Evolutionary conservation across 2,329 filamentous ascomycete genomes (phyloP).

Genomic region (Diaporthe caulivora): DNA sequence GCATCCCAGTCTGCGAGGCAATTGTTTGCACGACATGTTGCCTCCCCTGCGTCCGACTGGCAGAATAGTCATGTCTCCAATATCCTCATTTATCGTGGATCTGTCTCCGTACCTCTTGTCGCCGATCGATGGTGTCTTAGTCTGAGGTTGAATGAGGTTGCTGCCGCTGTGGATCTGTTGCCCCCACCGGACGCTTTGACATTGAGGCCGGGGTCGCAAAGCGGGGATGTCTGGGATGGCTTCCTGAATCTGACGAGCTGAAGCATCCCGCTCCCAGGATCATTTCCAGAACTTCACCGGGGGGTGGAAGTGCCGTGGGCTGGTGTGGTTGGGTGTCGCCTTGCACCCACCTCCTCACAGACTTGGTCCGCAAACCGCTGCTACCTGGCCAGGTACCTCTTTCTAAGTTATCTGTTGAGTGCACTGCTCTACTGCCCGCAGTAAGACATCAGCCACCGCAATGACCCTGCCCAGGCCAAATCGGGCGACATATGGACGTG

Average conservation of each 20-base stretch:
- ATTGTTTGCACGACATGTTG: conserved; percentile 18
- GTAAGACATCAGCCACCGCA: conserved; percentile 17
- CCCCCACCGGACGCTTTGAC: conserved; percentile 23
- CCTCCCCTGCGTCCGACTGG: not conserved
- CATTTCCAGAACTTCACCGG: conserved; percentile 31
- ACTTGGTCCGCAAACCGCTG: not conserved
- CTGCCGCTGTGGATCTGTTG: conserved; percentile 26
- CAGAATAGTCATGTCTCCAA: conserved; percentile 24
- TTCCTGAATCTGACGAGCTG: conserved; percentile 30
- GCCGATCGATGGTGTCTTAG: conserved; percentile 25
- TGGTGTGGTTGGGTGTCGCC: conserved; percentile 3
- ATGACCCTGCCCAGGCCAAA: not conserved
- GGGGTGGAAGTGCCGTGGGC: conserved; percentile 18
- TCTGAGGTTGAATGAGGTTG: conserved; percentile 29
- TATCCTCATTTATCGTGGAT: conserved; percentile 17
- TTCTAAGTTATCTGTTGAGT: conserved; percentile 3
- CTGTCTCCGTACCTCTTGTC: conserved; percentile 10
- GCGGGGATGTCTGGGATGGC: conserved; percentile 26
- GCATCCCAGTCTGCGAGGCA: conserved; percentile 4
- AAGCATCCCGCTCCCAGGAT: conserved; percentile 28
- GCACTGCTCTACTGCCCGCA: not conserved
- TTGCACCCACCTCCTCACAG: not conserved
- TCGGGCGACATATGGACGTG: not conserved
- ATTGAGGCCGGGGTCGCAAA: conserved; percentile 24
- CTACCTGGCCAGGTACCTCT: not conserved